Conservation (phyloP, 345 rosid genomes). For the Aquilaria sinensis region DNA sequence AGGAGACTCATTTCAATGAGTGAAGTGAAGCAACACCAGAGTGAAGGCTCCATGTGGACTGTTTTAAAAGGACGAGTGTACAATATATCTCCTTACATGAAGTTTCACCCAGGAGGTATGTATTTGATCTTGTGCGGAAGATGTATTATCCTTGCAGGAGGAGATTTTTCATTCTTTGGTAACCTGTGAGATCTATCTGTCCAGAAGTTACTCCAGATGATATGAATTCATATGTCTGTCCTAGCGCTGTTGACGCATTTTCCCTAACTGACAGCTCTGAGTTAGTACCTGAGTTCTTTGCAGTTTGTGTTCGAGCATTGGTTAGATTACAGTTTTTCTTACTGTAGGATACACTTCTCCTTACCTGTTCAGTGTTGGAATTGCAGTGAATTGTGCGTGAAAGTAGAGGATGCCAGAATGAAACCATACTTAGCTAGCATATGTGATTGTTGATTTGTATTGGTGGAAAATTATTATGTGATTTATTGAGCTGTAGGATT, state of each 20-base stretch:
- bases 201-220: neutral
- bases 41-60: slow-evolving; percentile 91
- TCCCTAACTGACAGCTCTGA: neutral
- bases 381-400: neutral
- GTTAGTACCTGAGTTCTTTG: neutral
- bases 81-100: slow-evolving; percentile 87
- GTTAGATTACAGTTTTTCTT: neutral
- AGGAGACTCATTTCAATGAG: slow-evolving; percentile 61
- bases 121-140: slow-evolving; percentile 4
- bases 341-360: neutral
- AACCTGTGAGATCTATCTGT: neutral
- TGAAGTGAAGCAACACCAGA: slow-evolving; percentile 68
- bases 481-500: neutral
- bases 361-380: neutral
- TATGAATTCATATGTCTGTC: neutral
- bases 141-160: neutral
- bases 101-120: slow-evolving; percentile 91
- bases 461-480: neutral
- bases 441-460: too few species aligned
- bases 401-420: neutral
- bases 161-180: neutral
- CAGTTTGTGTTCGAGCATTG: neutral
- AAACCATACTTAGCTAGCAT: neutral
- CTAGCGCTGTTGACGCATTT: neutral
- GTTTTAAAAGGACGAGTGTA: slow-evolving; percentile 83